Conservation (phyloP, 1,284 basidiomycete genomes). For the Porodaedalea pini region DNA sequence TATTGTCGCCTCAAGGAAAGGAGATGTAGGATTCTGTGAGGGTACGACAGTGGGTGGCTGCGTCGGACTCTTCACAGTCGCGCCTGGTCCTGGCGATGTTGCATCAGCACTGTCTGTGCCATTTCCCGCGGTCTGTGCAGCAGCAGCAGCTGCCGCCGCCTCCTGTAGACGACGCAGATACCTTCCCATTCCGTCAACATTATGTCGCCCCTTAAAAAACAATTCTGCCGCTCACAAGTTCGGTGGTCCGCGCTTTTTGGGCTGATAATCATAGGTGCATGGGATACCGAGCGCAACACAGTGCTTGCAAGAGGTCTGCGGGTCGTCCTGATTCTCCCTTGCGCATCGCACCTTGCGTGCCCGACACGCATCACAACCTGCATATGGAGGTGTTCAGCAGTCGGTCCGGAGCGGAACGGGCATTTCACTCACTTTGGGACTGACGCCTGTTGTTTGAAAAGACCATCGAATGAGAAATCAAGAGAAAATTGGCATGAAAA, state of each 20-base stretch:
- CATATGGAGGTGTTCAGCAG: slow-evolving; percentile 21
- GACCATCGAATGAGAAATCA: slow-evolving; percentile 22
- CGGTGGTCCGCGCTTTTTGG: slow-evolving; percentile 86
- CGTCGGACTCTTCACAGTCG: slow-evolving; percentile 45
- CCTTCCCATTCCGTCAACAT: slow-evolving; percentile 34
- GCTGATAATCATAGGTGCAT: slow-evolving; percentile 88
- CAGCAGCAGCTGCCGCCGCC: slow-evolving; percentile 62
- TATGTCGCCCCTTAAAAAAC: not conserved
- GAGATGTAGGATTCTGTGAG: slow-evolving; percentile 41
- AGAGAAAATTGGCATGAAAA: slow-evolving; percentile 12
- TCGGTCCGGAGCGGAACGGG: slow-evolving; percentile 22
- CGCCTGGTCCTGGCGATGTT: slow-evolving; percentile 44
- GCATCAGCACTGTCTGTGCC: slow-evolving; percentile 38
- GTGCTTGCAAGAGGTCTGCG: slow-evolving; percentile 76
- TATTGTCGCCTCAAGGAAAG: slow-evolving; percentile 51
- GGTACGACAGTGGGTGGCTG: slow-evolving; percentile 47
- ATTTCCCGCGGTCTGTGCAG: slow-evolving; percentile 36
- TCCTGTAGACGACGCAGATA: slow-evolving; percentile 78
- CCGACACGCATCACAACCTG: slow-evolving; percentile 81
- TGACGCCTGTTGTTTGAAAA: slow-evolving; percentile 55
- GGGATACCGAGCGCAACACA: slow-evolving; percentile 77
- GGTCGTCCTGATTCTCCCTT: slow-evolving; percentile 70
- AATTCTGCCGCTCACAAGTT: slow-evolving; percentile 64
- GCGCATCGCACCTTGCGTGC: slow-evolving; percentile 80
- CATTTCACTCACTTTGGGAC: slow-evolving; percentile 60